Evolutionary conservation across 2,329 filamentous ascomycete genomes (phyloP), one percentile per base, ranked within the genome.

Genomic region (Fusarium drepaniforme): DNA sequence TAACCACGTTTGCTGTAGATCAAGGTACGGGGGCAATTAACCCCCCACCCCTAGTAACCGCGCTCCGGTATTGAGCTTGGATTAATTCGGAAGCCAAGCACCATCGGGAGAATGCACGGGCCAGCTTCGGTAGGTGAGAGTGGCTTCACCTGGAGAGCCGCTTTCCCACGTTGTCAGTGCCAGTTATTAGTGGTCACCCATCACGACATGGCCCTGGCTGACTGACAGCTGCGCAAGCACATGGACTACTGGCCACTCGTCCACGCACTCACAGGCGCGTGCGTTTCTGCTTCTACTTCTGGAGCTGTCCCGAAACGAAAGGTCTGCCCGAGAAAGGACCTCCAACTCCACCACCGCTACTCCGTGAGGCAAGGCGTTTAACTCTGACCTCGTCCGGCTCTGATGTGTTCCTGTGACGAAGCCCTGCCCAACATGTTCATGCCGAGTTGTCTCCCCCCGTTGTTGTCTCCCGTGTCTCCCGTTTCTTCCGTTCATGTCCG

Each of bases 31-130:
- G 25, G 62, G 13, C 56, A 30, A 38, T 23, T 40, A 57, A 51
- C 68, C 56, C 56, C 56, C 72, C 72, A 75, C 72, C 13, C 23
- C 28, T 40, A 30, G 25, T 25, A 53, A 59, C 56, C 64, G 64
- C 42, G 64, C 42, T 33, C 56, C 53, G 53, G 53, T 66, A 60
- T 66, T 53, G 25, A 35, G 25, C 73, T 75, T 74, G 73, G 33
- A 60, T 74, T 33, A 42, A 74, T 73, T 70, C 66, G 72, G 72
- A 75, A 75, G 72, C 72, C 72, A 75, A 75, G 72, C 61, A 64
- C 66, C 73, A 75, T 67, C 49, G 21, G 42, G 59, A 60, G n/a
- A 51, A 21, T 51, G 59, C 68, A 65, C 28, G 57, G 61, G 33
- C 67, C 68, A 60, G 35, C 49, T 30, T 70, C 66, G 64, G 68